Percentiles rank a stretch among this genome's conserved stretches.
Conservation (phyloP, 148 eudicot species). For the Rhododendron henanense region DNA sequence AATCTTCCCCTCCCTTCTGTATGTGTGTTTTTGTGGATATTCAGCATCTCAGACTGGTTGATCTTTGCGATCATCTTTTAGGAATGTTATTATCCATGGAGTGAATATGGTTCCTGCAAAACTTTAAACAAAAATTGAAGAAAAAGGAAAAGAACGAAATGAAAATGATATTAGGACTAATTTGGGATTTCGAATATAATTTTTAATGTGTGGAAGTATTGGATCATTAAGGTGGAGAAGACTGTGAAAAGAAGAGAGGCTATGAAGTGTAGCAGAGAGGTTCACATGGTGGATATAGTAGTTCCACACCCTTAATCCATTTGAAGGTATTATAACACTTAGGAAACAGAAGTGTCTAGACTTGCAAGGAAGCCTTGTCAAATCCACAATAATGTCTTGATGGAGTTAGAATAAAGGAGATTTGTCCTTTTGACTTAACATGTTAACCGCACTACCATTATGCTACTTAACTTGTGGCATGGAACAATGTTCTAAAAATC, state of each 20-base stretch:
- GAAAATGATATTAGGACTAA: background rate
- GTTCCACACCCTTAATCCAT: background rate
- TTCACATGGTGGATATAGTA: background rate
- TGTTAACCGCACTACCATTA: background rate
- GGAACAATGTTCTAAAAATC: background rate
- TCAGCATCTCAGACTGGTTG: background rate
- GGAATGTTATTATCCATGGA: background rate
- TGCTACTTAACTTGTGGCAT: background rate
- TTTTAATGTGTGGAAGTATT: background rate
- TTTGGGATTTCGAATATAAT: background rate
- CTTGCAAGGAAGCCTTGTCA: background rate
- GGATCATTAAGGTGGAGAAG: background rate
- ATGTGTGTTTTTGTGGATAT: background rate
- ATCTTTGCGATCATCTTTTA: background rate
- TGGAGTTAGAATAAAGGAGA: background rate
- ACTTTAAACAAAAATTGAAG: background rate
- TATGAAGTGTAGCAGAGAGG: background rate
- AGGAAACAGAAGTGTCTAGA: background rate
- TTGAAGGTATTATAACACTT: background rate
- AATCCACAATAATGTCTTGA: background rate
- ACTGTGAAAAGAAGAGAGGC: background rate
- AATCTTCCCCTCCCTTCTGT: background rate
- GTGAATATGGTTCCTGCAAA: background rate
- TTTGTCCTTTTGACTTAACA: background rate
- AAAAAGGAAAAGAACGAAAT: background rate